phyloP scores from a whole-genome alignment of 345 rosid genomes.

The Camelina sativa region DNA sequence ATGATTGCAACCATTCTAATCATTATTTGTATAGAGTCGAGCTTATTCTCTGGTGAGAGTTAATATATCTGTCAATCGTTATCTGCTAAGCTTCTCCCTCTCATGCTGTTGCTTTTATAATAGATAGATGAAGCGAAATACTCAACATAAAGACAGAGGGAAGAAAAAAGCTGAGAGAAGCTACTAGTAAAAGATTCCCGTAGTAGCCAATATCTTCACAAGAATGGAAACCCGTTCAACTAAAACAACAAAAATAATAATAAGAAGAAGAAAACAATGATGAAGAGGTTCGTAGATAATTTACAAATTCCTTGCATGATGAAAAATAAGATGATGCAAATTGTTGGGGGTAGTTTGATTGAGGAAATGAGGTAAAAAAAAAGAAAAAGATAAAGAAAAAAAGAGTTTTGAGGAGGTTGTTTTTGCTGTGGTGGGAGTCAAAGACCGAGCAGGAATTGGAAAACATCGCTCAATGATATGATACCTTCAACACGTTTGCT shows the following conservation, averaged over 20 bases:
- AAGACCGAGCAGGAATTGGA: slow-evolving; percentile 68
- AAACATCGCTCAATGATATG: slow-evolving; percentile 72
- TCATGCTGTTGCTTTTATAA: not conserved
- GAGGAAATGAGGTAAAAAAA: slow-evolving; percentile 11
- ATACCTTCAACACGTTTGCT: slow-evolving; percentile 91
- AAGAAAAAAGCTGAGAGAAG: slow-evolving; percentile 18
- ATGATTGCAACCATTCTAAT: not conserved
- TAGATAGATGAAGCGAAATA: not conserved
- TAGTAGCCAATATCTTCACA: slow-evolving; percentile 47
- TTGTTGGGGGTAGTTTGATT: slow-evolving; percentile 35
- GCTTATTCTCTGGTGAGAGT: not conserved
- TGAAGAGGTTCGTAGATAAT: slow-evolving; percentile 42
- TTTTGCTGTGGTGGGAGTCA: slow-evolving; percentile 34
- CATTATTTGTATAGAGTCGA: no score
- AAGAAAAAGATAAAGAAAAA: not conserved
- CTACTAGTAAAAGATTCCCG: slow-evolving; percentile 39
- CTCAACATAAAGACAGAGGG: no score
- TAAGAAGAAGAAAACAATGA: slow-evolving; percentile 26
- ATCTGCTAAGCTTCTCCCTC: not conserved
- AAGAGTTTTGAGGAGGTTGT: not conserved
- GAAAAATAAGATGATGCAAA: slow-evolving; percentile 15
- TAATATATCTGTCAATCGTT: not conserved
- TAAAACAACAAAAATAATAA: slow-evolving; percentile 37
- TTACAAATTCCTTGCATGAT: slow-evolving; percentile 45
- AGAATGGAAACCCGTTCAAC: slow-evolving; percentile 45